These are phyloP conservation scores for Candida berthetii DNA, from an alignment of 805 yeast species.

Conservation along the genomic window DNA sequence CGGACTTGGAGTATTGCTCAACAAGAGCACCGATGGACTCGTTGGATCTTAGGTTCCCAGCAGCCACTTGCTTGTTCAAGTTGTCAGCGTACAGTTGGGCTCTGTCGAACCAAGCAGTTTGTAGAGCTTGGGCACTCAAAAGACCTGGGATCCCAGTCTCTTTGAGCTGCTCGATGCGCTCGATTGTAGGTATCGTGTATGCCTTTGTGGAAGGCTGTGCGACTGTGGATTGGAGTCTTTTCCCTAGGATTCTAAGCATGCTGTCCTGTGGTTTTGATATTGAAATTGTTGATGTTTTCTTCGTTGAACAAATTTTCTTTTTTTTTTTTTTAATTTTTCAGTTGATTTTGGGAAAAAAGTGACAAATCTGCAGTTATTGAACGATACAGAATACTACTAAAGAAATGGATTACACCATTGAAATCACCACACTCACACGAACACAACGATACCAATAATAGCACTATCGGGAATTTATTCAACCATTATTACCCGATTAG, in stretches of 20 bases:
- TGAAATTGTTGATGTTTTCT: background rate
- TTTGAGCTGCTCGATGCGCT: conserved; percentile 17
- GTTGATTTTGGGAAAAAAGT: too few species aligned
- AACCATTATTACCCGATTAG: background rate
- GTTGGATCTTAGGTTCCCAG: conserved; percentile 17
- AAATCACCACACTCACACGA: too few species aligned
- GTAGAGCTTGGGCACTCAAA: conserved; percentile 38
- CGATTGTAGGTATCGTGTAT: conserved; percentile 12
- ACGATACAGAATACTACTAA: too few species aligned
- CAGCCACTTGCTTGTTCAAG: conserved; percentile 29
- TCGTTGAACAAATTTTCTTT: background rate
- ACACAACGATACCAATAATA: background rate
- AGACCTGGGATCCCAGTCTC: conserved; percentile 42
- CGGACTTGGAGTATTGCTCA: conserved; percentile 20
- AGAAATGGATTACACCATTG: too few species aligned
- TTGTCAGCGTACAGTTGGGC: conserved; percentile 30
- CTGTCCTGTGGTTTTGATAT: too few species aligned
- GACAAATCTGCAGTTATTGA: too few species aligned
- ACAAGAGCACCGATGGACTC: conserved; percentile 18
- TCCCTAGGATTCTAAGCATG: background rate
- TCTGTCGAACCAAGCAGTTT: conserved; percentile 45
- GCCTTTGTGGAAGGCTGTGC: background rate
- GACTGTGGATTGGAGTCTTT: conserved; percentile 8
- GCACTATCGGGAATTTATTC: too few species aligned
- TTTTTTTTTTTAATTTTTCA: too few species aligned